A percentile compares a stretch with the other conserved stretches of the same genome.
These are phyloP conservation scores for Candida maris DNA, from an alignment of 805 yeast species.

Conservation along the genomic window DNA sequence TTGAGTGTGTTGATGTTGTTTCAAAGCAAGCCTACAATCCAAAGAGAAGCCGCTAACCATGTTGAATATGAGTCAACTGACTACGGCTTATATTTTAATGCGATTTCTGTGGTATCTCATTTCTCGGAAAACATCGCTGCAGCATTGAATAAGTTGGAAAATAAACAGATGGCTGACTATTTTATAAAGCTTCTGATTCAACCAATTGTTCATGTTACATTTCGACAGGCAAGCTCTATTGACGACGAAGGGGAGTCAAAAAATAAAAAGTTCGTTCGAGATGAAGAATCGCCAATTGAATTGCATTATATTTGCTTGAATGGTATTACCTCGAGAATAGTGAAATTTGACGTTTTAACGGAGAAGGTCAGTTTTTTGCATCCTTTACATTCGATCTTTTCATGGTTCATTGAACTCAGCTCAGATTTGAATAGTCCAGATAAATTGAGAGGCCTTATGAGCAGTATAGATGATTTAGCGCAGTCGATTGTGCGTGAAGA, in stretches of 20 bases:
- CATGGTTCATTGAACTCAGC: slow-evolving; percentile 65
- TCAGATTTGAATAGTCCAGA: slow-evolving; percentile 14
- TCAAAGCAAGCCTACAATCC: slow-evolving; percentile 73
- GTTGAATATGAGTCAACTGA: slow-evolving; percentile 89
- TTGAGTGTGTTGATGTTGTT: slow-evolving; percentile 65
- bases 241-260: slow-evolving; percentile 5
- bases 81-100: slow-evolving; percentile 68
- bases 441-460: slow-evolving; percentile 6
- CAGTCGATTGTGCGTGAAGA: slow-evolving; percentile 3
- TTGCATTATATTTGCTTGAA: slow-evolving; percentile 21
- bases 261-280: slow-evolving; percentile 13
- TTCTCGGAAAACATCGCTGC: slow-evolving; percentile 53
- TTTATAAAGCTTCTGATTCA: slow-evolving; percentile 10
- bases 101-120: slow-evolving; percentile 63
- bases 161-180: slow-evolving; percentile 6
- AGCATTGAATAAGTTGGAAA: slow-evolving; percentile 31
- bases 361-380: slow-evolving; percentile 68
- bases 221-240: slow-evolving; percentile 8
- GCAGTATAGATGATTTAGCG: slow-evolving; percentile 10
- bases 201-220: slow-evolving; percentile 12
- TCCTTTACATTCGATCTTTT: slow-evolving; percentile 70
- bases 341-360: slow-evolving; percentile 40
- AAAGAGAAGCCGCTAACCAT: slow-evolving; percentile 73
- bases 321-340: slow-evolving; percentile 21
- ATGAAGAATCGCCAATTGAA: slow-evolving; percentile 23